Conservation (phyloP, 2,329 filamentous ascomycete species). For the Curvularia spicifera region DNA sequence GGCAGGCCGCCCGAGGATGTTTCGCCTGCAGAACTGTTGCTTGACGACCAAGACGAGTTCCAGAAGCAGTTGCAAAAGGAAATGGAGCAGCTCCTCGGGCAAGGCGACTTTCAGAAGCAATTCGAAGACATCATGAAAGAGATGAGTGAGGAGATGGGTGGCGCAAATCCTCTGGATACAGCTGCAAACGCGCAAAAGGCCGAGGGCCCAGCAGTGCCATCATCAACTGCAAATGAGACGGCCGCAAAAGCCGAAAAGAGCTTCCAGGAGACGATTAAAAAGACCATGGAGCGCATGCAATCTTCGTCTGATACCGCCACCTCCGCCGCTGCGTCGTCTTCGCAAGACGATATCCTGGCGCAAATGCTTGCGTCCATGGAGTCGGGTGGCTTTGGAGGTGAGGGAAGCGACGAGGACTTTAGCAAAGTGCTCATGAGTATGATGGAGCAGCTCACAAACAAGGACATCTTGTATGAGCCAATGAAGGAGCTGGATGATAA, state of each 20-base stretch:
- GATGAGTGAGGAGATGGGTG: conserved; percentile 55
- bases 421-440: conserved; percentile 95
- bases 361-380: conserved; percentile 92
- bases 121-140: conserved; percentile 81
- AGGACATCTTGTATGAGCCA: conserved; percentile 96
- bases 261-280: conserved; percentile 91
- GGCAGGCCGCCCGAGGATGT: conserved; percentile 44
- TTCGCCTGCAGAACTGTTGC: conserved; percentile 38
- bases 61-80: conserved; percentile 85
- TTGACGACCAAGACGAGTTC: conserved; percentile 69
- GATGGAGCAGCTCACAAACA: conserved; percentile 99
- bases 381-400: conserved; percentile 62
- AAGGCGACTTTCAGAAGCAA: conserved; percentile 76
- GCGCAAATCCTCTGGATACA: conserved; percentile 27
- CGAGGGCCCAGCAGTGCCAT: conserved; percentile 5
- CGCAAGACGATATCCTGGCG: conserved; percentile 78
- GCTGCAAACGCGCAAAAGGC: conserved; percentile 18
- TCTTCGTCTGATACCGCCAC: conserved; percentile 84
- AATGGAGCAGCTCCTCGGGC: conserved; percentile 82
- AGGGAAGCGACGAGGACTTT: conserved; percentile 77
- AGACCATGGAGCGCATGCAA: conserved; percentile 96
- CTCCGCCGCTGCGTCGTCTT: conserved; percentile 68
- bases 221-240: conserved; percentile 17
- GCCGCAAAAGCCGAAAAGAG: conserved; percentile 63
- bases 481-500: conserved; percentile 97